These are phyloP conservation scores for Alternaria ventricosa DNA, from an alignment of 2,329 filamentous ascomycete genomes.

Conservation along the genomic window DNA sequence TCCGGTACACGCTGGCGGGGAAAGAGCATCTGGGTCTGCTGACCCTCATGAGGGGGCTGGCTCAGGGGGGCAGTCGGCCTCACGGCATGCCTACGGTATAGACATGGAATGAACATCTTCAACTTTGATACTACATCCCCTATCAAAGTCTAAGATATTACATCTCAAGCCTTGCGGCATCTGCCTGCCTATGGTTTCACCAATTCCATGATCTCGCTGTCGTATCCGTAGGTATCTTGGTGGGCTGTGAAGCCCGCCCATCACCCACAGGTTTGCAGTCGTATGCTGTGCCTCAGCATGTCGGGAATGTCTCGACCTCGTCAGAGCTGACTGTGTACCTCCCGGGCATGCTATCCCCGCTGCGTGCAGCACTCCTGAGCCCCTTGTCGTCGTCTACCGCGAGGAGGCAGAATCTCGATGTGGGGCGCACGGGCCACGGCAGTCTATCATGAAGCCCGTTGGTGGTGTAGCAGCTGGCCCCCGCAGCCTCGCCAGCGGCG, in stretches of 20 bases:
- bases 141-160: slow-evolving; percentile 9
- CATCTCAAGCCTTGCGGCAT: not conserved
- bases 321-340: not conserved
- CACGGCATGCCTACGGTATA: not conserved
- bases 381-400: not conserved
- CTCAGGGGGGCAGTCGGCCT: not conserved
- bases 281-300: not conserved
- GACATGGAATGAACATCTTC: slow-evolving; percentile 2
- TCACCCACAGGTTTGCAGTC: not conserved
- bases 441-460: slow-evolving; percentile 7
- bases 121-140: slow-evolving; percentile 4
- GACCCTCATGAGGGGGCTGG: not conserved
- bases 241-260: not conserved
- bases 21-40: not conserved
- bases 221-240: not conserved
- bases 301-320: not conserved
- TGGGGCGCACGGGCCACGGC: slow-evolving; percentile 12
- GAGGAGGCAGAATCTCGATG: not conserved
- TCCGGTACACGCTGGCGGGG: not conserved
- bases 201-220: not conserved
- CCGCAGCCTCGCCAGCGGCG: not conserved
- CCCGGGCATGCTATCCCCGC: not conserved
- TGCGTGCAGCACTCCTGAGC: not conserved
- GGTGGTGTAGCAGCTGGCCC: not conserved
- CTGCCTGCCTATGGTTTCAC: not conserved